Evolutionary conservation across 1,284 basidiomycete species (phyloP).

Genomic region (Leccinum griseonigrum): DNA sequence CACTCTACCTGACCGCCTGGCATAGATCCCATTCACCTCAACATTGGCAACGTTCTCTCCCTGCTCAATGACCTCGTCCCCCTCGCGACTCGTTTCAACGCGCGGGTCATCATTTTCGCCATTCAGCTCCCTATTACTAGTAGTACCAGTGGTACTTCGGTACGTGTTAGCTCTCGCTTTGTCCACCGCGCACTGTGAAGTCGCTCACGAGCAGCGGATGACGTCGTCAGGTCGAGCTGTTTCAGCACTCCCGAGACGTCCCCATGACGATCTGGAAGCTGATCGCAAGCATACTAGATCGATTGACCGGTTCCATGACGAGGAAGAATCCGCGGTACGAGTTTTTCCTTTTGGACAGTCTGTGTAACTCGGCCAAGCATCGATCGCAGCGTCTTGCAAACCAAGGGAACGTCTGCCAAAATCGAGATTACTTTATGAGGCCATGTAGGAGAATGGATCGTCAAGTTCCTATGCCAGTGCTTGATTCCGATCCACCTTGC

Average conservation of each 20-base stretch:
- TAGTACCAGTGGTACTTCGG: constrained; percentile 80
- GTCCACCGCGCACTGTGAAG: background rate
- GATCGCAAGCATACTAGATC: constrained; percentile 75
- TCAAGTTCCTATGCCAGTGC: constrained; percentile 48
- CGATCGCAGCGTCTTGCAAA: constrained; percentile 61
- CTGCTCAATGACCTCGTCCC: constrained; percentile 69
- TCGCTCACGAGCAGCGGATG: background rate
- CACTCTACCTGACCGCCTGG: constrained; percentile 77
- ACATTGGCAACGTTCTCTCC: constrained; percentile 89
- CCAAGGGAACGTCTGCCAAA: constrained; percentile 81
- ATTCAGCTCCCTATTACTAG: constrained; percentile 89
- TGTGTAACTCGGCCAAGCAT: constrained; percentile 4
- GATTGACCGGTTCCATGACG: constrained; percentile 69
- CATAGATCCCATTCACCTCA: constrained; percentile 88
- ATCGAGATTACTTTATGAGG: constrained; percentile 78
- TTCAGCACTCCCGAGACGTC: constrained; percentile 91
- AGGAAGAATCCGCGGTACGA: constrained; percentile 80
- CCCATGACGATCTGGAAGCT: constrained; percentile 86
- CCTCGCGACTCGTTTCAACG: constrained; percentile 74
- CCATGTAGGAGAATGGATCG: constrained; percentile 38
- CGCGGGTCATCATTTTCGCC: constrained; percentile 94
- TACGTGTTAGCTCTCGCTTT: constrained; percentile 36
- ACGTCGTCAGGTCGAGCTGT: constrained; percentile 74
- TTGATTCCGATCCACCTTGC: constrained; percentile 65
- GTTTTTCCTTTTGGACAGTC: background rate